Base-by-base conservation (phyloP, 352 stramenopile genomes). In the Peronospora tabacina region DNA sequence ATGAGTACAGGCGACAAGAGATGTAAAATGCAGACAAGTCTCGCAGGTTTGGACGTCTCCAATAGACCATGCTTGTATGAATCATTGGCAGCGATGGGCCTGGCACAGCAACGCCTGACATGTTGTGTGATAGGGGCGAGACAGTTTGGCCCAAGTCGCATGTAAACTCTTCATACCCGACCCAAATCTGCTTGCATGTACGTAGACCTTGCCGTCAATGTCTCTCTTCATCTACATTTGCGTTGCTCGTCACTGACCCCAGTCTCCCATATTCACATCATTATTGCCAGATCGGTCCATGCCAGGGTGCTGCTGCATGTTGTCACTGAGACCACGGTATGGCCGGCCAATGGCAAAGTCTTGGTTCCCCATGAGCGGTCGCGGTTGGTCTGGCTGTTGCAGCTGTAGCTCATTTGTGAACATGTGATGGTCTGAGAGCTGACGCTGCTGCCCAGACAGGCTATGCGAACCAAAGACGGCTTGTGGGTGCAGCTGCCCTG, bases 211-310 rank as follows among this genome's bases (percentile, higher is more conserved):
- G 54, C 29, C 30, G 9, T n/a, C 29, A 43, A 10, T 13, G 11
- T 28, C 30, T 28, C 42, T 20, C 22, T 22, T 3, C 3, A 29
- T 58, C 49, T 48, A 61, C 32, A 16, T 22, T 50, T 26, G 7
- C 10, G 16, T 34, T 26, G 4, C n/a, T 48, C 24, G 17, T 64
- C 47, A 80, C 36, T 74, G 61, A 11, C 49, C 43, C 72, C 75
- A 86, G 34, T 84, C 68, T 44, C 63, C 59, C 72, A 86, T 82
- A 49, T 84, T 68, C 26, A 82, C 71, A 44, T 82, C 63, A 37
- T 64, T 65, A 24, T 64, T 50, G 36, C 74, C 68, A 5, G 68
- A 55, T 16, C 69, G 70, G 34, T 84, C 68, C 63, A 84, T 81
- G 34, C 60, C 68, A 7, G 57, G 55, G 30, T n/a, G 30, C 35